Evolutionary conservation across 352 stramenopile genomes (phyloP).

Genomic region (Globisporangium spiculum): DNA sequence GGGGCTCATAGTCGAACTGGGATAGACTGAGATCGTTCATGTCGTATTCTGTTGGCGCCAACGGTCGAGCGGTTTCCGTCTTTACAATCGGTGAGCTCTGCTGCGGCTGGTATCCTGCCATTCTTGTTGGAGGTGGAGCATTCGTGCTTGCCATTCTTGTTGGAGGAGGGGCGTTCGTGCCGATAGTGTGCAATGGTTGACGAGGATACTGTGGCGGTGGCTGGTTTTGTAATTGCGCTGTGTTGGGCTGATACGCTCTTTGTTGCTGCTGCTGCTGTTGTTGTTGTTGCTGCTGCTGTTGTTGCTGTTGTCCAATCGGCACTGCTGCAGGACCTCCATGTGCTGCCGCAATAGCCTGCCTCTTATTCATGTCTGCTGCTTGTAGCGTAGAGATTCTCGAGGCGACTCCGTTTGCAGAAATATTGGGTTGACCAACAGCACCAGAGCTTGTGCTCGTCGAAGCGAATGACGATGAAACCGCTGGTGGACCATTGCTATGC

Average conservation of each 20-base stretch:
- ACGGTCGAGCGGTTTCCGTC: conserved; percentile 12
- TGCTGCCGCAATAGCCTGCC: conserved; percentile 17
- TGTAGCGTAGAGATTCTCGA: conserved; percentile 37
- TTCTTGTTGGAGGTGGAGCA: conserved; percentile 43
- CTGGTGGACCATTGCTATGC: not conserved
- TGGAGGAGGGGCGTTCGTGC: conserved; percentile 43
- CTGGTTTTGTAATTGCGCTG: conserved; percentile 7
- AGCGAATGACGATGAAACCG: conserved; percentile 7
- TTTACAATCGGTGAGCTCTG: conserved; percentile 24
- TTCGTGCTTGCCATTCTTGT: conserved; percentile 35
- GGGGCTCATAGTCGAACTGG: conserved; percentile 81
- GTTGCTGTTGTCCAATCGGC: conserved; percentile 16
- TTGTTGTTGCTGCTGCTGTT: conserved; percentile 16
- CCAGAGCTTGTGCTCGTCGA: not conserved
- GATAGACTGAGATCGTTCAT: conserved; percentile 83
- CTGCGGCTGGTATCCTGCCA: conserved; percentile 15
- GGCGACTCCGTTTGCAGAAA: conserved; percentile 20
- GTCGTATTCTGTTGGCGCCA: conserved; percentile 35
- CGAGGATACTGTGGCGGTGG: conserved; percentile 12
- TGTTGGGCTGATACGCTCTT: conserved; percentile 10
- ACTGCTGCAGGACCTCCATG: conserved; percentile 7
- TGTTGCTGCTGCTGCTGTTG: conserved; percentile 19
- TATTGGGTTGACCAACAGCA: conserved; percentile 16
- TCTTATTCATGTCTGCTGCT: conserved; percentile 23
- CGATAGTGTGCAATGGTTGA: conserved; percentile 24